phyloP scores from a whole-genome alignment of 75 land plant species.

The Cunninghamia lanceolata region DNA sequence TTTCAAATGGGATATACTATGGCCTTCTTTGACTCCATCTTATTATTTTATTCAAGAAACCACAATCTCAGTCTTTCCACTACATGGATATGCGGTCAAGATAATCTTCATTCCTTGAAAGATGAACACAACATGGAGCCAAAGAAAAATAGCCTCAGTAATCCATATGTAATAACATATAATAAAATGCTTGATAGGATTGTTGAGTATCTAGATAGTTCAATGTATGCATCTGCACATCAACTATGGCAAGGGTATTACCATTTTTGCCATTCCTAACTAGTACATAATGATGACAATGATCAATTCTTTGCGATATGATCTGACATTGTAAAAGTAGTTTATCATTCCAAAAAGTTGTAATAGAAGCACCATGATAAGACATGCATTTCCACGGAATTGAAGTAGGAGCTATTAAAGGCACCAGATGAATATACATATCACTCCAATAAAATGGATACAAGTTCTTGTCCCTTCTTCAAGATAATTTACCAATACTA shows the following conservation, averaged over 20 bases:
- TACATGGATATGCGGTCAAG: no score
- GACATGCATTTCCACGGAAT: conserved; percentile 67
- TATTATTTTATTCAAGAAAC: no score
- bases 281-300: conserved; percentile 69
- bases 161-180: conserved; percentile 82
- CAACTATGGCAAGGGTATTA: conserved; percentile 86
- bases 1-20: no score
- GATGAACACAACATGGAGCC: conserved; percentile 49
- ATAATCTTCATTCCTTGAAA: conserved; percentile 7
- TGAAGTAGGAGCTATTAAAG: conserved; percentile 82
- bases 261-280: conserved; percentile 82
- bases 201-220: conserved; percentile 76
- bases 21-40: no score
- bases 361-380: conserved; percentile 49
- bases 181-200: conserved; percentile 72
- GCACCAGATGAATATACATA: conserved; percentile 64
- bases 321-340: conserved; percentile 34
- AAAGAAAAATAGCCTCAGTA: conserved; percentile 59
- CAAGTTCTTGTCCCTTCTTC: conserved; percentile 20
- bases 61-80: no score
- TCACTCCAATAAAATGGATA: conserved; percentile 44
- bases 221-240: conserved; percentile 93
- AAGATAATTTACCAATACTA: not conserved
- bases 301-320: no score
- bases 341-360: conserved; percentile 41